phyloP scores from a whole-genome alignment of 108 stramenopile species.

The Nitzschia sp. region DNA sequence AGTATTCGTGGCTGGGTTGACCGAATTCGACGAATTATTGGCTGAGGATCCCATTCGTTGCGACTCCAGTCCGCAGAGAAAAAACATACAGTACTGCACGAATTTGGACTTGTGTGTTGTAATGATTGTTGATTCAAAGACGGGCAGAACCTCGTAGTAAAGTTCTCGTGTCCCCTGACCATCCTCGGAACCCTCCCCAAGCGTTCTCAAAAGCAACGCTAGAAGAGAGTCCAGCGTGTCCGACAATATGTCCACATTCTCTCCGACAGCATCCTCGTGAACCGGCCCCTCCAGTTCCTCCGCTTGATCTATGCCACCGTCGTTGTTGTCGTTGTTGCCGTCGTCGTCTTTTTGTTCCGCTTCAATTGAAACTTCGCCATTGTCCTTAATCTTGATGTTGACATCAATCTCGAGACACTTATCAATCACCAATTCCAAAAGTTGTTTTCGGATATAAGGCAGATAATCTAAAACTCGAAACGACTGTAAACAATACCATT shows the following conservation, averaged over 20 bases:
- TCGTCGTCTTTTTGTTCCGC: slow-evolving; percentile 32
- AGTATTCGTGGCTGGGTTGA: neutral
- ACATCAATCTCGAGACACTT: slow-evolving; percentile 96
- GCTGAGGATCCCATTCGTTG: slow-evolving; percentile 19
- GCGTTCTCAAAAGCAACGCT: slow-evolving; percentile 18
- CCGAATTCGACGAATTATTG: slow-evolving; percentile 11
- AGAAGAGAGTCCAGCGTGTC: slow-evolving; percentile 47
- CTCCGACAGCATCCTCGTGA: slow-evolving; percentile 12
- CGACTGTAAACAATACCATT: slow-evolving; percentile 40
- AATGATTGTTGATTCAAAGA: slow-evolving; percentile 81
- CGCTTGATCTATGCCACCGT: no score
- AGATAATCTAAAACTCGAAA: slow-evolving; percentile 47
- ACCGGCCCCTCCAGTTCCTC: slow-evolving; percentile 1
- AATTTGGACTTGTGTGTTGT: slow-evolving; percentile 95
- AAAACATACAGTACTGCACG: slow-evolving; percentile 93
- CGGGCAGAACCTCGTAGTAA: slow-evolving; percentile 23
- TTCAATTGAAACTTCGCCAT: slow-evolving; percentile 82
- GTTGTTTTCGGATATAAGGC: slow-evolving; percentile 36
- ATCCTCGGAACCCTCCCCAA: slow-evolving; percentile 15
- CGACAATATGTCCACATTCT: slow-evolving; percentile 51
- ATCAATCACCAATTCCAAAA: slow-evolving; percentile 71
- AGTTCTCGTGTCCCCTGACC: slow-evolving; percentile 6
- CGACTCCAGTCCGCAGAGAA: slow-evolving; percentile 78
- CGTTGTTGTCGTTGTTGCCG: slow-evolving; percentile 6
- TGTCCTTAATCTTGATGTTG: slow-evolving; percentile 91